Base-by-base conservation (phyloP, 2,329 filamentous ascomycete species). In the Arthrobotrys musiformis region DNA sequence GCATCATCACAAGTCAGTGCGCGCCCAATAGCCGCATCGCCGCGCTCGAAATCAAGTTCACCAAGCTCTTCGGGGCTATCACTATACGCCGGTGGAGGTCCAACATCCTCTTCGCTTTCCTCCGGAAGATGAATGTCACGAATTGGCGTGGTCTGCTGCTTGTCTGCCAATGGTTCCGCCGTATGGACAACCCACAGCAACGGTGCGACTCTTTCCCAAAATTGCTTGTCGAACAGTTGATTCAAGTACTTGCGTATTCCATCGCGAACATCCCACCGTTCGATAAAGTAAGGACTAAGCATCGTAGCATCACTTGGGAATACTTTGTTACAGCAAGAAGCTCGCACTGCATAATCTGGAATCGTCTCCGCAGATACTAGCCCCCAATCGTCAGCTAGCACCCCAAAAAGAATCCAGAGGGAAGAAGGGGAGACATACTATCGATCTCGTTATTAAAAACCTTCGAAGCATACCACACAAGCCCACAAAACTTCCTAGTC, bases 401-500 rank as follows among this genome's bases (percentile, higher is more conserved):
- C 44, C 8, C 6, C 46, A 19, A 17, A 17, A 22, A 5, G 5
- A 33, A 44, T 11, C 13, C 8, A 3, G 22, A 62, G 7, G 24
- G 8, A 2, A 33, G 28, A 50, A 22, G n/a, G 17, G 9, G 22
- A 24, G 62, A 15, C 13, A 50, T 11, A 67, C 62, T 33, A 33
- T 37, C 17, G 28, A 63, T 30, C 1, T 33, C 24, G 0, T 37
- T 50, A 2, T 69, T 56, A 1, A 75, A 9, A 17, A 69, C 24
- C 28, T 69, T 69, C 13, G 69, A 11, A 13, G 70, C 70, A 46
- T 75, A 75, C 44, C 48, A 64, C 24, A 37, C 46, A 5, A 75
- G 22, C 13, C 70, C 70, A 9, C 54, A 58, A 42, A 75, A 69
- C 70, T 69, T 75, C 26, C 68, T 75, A 33, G 69, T 48, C 63